Evolutionary conservation across 768 basidiomycete genomes (phyloP), one percentile per base, ranked within the genome.

Genomic region (Mycena kentingensis): DNA sequence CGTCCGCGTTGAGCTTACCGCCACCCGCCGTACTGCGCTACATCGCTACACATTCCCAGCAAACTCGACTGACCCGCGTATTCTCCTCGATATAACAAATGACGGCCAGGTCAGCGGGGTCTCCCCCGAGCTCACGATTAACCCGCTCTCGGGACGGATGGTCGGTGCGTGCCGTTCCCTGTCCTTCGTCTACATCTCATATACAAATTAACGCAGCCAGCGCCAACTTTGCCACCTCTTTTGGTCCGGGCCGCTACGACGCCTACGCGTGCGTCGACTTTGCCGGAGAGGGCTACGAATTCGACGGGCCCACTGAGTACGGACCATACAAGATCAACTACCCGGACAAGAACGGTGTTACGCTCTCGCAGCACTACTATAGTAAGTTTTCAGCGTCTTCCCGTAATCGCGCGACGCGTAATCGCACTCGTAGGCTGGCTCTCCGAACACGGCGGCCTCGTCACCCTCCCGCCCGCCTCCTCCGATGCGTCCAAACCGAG

Each of bases 191-290:
- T n/a, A 27, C 32, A 4, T 5, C 28, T 24, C 4, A 4, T 27
- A 2, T 8, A 27, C 21, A 6, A 26, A 25, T 11, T 34, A 18
- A 42, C 22, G 61, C 65, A 58, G 75, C 71, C 1, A 72, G 70
- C 19, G 67, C 69, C 7, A 67, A 65, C 27, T 85, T 81, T 57
- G 73, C 77, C 7, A 77, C 79, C 7, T 81, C 79, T 0, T 86
- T 86, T 59, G 84, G 84, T 3, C 79, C 80, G 35, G 81, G 80
- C 2, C 68, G 77, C 11, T 87, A 84, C 63, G 70, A 71, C 13
- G 81, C 78, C 1, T 85, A 78, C 58, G 79, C 79, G 0, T 87
- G 84, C 57, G 77, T 82, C 0, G 80, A 82, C 53, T 87, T 85
- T 67, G 71, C 77, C 55, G 82, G 80, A 4, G 76, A 79, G 26